Conservation (phyloP, 2,329 filamentous ascomycete genomes). For the Fusarium duplospermum region DNA sequence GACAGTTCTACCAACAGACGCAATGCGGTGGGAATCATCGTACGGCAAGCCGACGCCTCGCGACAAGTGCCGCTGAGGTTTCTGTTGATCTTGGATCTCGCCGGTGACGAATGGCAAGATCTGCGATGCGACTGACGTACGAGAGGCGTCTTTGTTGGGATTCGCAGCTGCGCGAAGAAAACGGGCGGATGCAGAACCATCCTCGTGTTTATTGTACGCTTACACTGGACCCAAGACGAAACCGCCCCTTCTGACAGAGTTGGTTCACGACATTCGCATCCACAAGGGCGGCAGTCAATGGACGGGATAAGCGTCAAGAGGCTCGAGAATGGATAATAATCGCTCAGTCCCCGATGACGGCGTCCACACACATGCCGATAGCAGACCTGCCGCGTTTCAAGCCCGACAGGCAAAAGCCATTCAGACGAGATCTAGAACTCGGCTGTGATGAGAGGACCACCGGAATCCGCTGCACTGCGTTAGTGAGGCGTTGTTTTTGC, state of each 20-base stretch:
- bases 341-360: constrained; percentile 26
- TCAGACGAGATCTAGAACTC: constrained; percentile 35
- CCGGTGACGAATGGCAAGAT: constrained; percentile 18
- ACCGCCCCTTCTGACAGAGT: constrained; percentile 1
- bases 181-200: constrained; percentile 17
- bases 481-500: constrained; percentile 22
- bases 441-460: constrained; percentile 32
- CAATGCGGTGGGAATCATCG: constrained; percentile 12
- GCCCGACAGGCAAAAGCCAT: constrained; percentile 6
- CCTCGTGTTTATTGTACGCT: not conserved
- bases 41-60: constrained; percentile 11
- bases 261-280: constrained; percentile 12
- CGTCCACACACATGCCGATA: constrained; percentile 26
- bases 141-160: constrained; percentile 22
- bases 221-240: not conserved
- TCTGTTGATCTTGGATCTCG: not conserved
- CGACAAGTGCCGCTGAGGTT: constrained; percentile 11
- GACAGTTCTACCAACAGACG: constrained; percentile 14
- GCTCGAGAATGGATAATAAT: constrained; percentile 19
- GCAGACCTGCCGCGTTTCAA: constrained; percentile 17
- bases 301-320: not conserved
- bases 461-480: constrained; percentile 31
- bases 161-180: constrained; percentile 15
- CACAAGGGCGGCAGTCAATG: not conserved
- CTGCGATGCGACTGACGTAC: constrained; percentile 35